Conservation (phyloP, 1,284 basidiomycete species). For the Puccinia triticina region DNA sequence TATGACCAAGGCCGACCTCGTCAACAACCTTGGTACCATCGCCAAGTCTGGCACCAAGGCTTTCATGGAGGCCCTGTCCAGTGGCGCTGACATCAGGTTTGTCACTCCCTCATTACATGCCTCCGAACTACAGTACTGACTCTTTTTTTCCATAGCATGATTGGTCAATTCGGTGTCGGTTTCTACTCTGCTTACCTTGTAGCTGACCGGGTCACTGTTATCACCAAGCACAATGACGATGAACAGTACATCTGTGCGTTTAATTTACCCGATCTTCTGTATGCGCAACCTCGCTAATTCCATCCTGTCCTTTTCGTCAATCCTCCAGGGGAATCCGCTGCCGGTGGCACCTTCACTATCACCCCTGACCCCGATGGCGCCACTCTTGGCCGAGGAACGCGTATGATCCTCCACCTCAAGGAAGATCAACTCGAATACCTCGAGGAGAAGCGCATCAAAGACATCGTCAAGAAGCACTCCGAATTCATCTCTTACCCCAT, state of each 20-base stretch:
- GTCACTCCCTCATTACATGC: background rate
- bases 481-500: constrained; percentile 99
- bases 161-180: constrained; percentile 89
- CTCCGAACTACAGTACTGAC: background rate
- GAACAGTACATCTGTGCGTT: constrained; percentile 92
- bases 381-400: constrained; percentile 88
- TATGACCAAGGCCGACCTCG: constrained; percentile 94
- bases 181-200: constrained; percentile 99
- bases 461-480: constrained; percentile 99
- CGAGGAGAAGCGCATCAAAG: constrained; percentile 99
- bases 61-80: constrained; percentile 87
- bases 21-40: constrained; percentile 99
- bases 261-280: background rate
- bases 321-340: constrained; percentile 78
- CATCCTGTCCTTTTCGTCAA: background rate
- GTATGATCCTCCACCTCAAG: constrained; percentile 94
- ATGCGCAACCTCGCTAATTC: background rate
- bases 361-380: constrained; percentile 88
- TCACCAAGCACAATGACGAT: constrained; percentile 99
- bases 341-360: constrained; percentile 99
- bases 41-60: constrained; percentile 96
- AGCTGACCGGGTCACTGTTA: constrained; percentile 95
- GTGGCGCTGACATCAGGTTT: constrained; percentile 87
- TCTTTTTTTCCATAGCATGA: constrained; percentile 60
- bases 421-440: constrained; percentile 99